A percentile compares a stretch with the other conserved stretches of the same genome.
phyloP scores from a whole-genome alignment of 768 basidiomycete genomes.

The Lactarius sanguifluus region DNA sequence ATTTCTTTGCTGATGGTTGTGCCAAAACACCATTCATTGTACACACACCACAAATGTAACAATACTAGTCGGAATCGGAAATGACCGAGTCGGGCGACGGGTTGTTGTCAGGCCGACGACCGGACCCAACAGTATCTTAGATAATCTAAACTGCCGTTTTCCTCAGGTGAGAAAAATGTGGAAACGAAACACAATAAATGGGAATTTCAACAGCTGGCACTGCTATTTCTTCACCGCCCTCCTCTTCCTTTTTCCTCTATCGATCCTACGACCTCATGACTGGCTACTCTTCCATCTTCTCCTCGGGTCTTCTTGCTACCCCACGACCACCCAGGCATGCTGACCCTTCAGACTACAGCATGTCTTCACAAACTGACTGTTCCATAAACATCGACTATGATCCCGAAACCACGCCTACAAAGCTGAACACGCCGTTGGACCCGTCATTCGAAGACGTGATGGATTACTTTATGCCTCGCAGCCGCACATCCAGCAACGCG shows the following conservation, averaged over 20 bases:
- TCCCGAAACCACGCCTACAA: conserved; percentile 41
- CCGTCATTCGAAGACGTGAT: conserved; percentile 33
- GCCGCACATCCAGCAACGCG: conserved; percentile 31
- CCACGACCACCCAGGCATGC: conserved; percentile 30
- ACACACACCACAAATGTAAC: not conserved
- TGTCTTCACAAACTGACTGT: conserved; percentile 32
- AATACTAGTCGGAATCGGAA: not conserved
- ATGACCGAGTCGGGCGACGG: not conserved
- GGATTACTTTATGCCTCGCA: conserved; percentile 35
- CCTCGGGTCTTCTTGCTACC: conserved; percentile 65
- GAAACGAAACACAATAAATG: conserved; percentile 15
- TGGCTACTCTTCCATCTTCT: conserved; percentile 66
- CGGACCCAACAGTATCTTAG: not conserved
- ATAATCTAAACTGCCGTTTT: not conserved
- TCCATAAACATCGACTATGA: conserved; percentile 39
- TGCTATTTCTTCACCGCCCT: not conserved
- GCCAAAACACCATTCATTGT: not conserved
- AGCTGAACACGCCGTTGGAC: conserved; percentile 28
- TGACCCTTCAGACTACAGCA: conserved; percentile 31
- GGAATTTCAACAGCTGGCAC: not conserved
- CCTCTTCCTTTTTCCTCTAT: not conserved
- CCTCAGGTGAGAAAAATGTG: conserved; percentile 2
- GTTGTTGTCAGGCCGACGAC: not conserved
- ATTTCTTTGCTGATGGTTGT: not conserved
- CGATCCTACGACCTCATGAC: conserved; percentile 36